Evolutionary conservation across 176 grass and related monocot species (phyloP).

Genomic region (Alopecurus myosuroides): DNA sequence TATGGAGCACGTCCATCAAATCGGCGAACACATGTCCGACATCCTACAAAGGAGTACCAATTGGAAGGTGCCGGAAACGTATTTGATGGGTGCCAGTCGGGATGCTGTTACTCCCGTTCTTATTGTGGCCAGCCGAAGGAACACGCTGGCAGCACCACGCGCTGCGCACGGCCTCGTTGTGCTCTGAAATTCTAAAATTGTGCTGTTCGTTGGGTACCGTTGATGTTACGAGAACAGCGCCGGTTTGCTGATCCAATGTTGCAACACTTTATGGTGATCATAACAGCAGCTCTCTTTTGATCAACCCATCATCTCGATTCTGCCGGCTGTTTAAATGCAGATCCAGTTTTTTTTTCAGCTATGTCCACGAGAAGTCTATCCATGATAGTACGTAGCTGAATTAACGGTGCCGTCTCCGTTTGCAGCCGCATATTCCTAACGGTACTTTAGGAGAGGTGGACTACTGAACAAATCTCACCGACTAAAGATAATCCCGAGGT

Average conservation of each 20-base stretch:
- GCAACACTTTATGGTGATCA: not conserved
- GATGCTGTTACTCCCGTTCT: no score
- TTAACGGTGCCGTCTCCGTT: not conserved
- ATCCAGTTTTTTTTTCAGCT: no score
- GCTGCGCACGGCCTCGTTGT: not conserved
- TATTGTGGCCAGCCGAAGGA: no score
- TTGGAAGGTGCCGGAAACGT: no score
- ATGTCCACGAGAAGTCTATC: not conserved
- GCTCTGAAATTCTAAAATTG: not conserved
- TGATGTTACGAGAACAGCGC: not conserved
- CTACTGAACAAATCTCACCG: not conserved
- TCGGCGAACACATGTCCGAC: no score
- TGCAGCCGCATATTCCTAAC: slow-evolving; percentile 8
- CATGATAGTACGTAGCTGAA: not conserved
- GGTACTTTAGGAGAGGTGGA: not conserved
- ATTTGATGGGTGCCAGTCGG: no score
- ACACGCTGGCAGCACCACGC: no score
- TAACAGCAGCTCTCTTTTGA: not conserved
- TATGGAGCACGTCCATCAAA: no score
- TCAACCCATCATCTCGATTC: not conserved
- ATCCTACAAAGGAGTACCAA: no score
- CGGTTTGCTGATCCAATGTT: not conserved
- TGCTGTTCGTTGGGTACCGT: not conserved
- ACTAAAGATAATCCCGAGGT: slow-evolving; percentile 11
- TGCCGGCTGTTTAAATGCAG: not conserved